These are phyloP conservation scores for Plasmodium ovale DNA, from an alignment of 169 alveolate species.

Conservation along the genomic window DNA sequence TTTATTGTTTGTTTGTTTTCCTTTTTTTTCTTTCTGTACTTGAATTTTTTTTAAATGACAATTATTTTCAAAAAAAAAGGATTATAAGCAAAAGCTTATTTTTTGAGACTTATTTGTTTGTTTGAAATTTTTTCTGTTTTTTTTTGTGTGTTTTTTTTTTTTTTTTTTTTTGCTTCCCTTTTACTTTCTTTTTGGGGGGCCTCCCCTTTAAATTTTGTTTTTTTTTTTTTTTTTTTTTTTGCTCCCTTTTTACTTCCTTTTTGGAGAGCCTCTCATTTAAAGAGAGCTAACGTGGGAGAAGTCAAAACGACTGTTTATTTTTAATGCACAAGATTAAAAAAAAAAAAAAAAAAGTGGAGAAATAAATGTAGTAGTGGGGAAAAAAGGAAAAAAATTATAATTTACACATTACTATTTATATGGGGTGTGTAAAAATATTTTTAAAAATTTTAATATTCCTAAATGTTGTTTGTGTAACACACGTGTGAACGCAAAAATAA, in stretches of 20 bases:
- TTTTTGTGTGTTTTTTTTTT: neutral
- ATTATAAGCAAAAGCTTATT: neutral
- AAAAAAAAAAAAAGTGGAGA: conserved; percentile 1
- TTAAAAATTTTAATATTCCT: neutral
- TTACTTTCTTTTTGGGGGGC: neutral
- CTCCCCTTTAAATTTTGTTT: conserved; percentile 22
- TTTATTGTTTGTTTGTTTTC: neutral
- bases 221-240: neutral
- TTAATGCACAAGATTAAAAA: conserved; percentile 51
- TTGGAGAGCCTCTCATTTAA: conserved; percentile 22
- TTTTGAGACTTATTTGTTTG: neutral
- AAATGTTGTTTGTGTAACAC: neutral
- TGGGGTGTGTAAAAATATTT: neutral
- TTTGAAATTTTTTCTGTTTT: neutral
- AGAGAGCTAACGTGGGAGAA: neutral
- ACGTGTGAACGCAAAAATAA: neutral
- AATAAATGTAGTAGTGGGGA: neutral
- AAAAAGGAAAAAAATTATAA: neutral
- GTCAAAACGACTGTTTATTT: conserved; percentile 2
- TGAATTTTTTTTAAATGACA: conserved; percentile 3
- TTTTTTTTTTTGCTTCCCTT: neutral
- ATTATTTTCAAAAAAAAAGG: neutral
- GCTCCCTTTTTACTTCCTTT: neutral
- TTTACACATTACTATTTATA: neutral
- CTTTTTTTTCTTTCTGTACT: conserved; percentile 2